Conservation (phyloP, 306 rosid genomes). For the Sindora glabra region DNA sequence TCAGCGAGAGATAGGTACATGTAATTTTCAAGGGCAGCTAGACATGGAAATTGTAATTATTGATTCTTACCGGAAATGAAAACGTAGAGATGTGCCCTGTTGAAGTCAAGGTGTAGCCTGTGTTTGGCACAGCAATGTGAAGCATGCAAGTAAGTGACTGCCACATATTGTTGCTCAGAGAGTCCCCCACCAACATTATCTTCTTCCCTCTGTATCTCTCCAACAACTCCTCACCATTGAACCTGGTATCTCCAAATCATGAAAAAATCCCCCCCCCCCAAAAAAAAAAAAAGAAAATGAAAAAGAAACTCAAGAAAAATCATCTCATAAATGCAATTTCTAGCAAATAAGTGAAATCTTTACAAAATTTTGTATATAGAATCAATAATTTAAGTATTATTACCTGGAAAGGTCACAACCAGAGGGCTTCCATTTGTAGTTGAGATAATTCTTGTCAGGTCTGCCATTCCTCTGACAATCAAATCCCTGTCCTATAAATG, state of each 20-base stretch:
- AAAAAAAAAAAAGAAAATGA: neutral
- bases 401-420: conserved; percentile 55
- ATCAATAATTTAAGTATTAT: too few relatives aligned
- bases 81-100: conserved; percentile 21
- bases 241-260: conserved; percentile 43
- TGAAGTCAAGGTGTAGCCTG: conserved; percentile 27
- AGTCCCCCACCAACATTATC: conserved; percentile 74
- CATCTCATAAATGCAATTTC: too few relatives aligned
- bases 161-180: conserved; percentile 75
- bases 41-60: too few relatives aligned
- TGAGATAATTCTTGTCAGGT: conserved; percentile 39
- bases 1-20: too few relatives aligned
- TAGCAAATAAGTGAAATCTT: too few relatives aligned
- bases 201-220: conserved; percentile 53
- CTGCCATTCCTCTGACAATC: conserved; percentile 54
- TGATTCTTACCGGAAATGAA: conserved; percentile 33
- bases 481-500: conserved; percentile 43
- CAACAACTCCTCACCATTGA: conserved; percentile 50
- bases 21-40: too few relatives aligned
- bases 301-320: neutral
- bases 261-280: neutral
- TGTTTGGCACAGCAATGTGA: conserved; percentile 38
- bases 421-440: conserved; percentile 54
- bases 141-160: conserved; percentile 69
- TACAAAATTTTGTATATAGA: too few relatives aligned